These are phyloP conservation scores for Volvox carteri DNA, from an alignment of 163 green algal genomes.

Conservation along the genomic window DNA sequence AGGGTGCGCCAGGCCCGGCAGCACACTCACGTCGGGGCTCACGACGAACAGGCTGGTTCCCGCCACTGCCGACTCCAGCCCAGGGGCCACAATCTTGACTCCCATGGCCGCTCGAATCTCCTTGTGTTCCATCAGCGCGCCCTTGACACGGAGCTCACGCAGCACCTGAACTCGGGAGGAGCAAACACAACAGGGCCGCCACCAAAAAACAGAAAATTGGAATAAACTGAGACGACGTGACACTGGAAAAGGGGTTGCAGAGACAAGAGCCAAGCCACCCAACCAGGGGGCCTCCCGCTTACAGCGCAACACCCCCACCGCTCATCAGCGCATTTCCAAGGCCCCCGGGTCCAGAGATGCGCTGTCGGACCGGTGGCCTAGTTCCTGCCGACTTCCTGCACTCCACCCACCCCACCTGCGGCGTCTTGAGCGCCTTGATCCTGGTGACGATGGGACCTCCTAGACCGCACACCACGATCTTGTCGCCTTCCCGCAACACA, in stretches of 20 bases:
- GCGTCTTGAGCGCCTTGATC: slow-evolving; percentile 96
- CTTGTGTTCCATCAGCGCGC: slow-evolving; percentile 97
- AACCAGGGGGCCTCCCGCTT: too few relatives aligned
- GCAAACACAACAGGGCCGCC: not conserved
- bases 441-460: slow-evolving; percentile 93
- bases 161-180: too few relatives aligned
- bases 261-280: too few relatives aligned
- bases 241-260: too few relatives aligned
- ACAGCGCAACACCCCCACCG: too few relatives aligned
- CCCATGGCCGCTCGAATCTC: slow-evolving; percentile 94
- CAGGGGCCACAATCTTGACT: slow-evolving; percentile 95
- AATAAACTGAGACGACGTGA: not conserved
- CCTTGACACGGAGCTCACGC: slow-evolving; percentile 97
- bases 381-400: too few relatives aligned
- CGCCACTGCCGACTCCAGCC: slow-evolving; percentile 94
- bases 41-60: slow-evolving; percentile 64
- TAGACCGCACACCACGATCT: slow-evolving; percentile 95
- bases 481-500: slow-evolving; percentile 88
- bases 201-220: not conserved
- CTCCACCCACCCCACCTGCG: slow-evolving; percentile 81
- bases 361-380: too few relatives aligned
- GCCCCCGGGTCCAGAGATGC: too few relatives aligned
- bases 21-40: not conserved
- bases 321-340: too few relatives aligned
- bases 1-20: too few relatives aligned